These are phyloP conservation scores for Moesziomyces sp. DNA, from an alignment of 1,284 basidiomycete species.

Conservation along the genomic window DNA sequence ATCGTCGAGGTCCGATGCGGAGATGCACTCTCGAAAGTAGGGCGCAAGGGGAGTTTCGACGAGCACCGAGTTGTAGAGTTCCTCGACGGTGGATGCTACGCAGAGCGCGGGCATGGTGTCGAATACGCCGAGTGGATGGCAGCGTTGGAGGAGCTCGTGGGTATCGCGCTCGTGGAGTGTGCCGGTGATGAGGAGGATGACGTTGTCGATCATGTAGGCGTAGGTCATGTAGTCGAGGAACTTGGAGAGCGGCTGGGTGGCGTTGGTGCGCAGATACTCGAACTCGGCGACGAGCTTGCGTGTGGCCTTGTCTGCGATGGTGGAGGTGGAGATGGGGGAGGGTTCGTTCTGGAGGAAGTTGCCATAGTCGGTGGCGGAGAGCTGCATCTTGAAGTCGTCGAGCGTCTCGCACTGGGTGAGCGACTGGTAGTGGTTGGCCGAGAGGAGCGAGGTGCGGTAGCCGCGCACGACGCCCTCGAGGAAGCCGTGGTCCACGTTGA, in stretches of 20 bases:
- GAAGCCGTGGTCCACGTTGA: conserved; percentile 64
- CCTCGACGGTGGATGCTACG: conserved; percentile 98
- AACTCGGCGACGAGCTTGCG: conserved; percentile 96
- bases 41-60: conserved; percentile 97
- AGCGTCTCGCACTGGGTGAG: conserved; percentile 97
- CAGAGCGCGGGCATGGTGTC: conserved; percentile 99
- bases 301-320: conserved; percentile 94
- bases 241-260: conserved; percentile 87
- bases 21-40: conserved; percentile 95
- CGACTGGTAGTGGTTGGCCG: conserved; percentile 88
- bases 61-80: conserved; percentile 94
- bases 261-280: conserved; percentile 90
- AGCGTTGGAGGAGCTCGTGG: conserved; percentile 93
- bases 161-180: conserved; percentile 97
- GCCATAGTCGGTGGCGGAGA: conserved; percentile 96
- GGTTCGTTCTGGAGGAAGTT: conserved; percentile 98
- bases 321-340: conserved; percentile 91
- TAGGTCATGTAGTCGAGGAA: conserved; percentile 99
- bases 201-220: conserved; percentile 99
- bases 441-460: conserved; percentile 91
- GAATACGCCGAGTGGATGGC: conserved; percentile 96
- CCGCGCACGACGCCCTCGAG: conserved; percentile 87
- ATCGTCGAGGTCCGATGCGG: conserved; percentile 95
- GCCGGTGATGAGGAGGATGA: conserved; percentile 95
- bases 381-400: conserved; percentile 78